These are phyloP conservation scores for Epichloe aotearoae DNA, from an alignment of 2,329 filamentous ascomycete genomes.

Conservation along the genomic window DNA sequence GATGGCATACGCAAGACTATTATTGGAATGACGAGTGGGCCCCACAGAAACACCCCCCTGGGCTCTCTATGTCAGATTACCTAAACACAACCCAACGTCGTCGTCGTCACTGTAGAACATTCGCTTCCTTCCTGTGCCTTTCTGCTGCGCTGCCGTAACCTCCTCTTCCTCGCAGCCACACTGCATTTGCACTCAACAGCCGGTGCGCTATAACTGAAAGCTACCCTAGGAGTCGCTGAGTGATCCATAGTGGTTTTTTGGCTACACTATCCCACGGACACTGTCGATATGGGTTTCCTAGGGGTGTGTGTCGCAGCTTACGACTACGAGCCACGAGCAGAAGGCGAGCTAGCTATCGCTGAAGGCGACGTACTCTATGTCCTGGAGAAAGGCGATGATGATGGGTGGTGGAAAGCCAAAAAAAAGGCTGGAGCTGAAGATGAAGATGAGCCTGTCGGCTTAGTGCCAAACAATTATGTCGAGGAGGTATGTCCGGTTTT, in stretches of 20 bases:
- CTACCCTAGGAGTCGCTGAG: background rate
- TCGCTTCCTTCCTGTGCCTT: background rate
- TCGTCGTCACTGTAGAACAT: constrained; percentile 4
- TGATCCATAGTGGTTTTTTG: background rate
- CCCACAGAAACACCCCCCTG: background rate
- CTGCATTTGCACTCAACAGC: background rate
- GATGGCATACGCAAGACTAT: too few relatives aligned
- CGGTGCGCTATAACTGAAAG: background rate
- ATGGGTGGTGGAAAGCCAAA: constrained; percentile 93
- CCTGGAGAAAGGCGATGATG: constrained; percentile 63
- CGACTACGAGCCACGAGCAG: constrained; percentile 79
- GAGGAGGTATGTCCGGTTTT: constrained; percentile 55
- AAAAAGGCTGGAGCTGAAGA: constrained; percentile 75
- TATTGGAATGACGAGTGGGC: background rate
- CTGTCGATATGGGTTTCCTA: constrained; percentile 65
- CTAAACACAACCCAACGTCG: constrained; percentile 5
- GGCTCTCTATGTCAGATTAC: background rate
- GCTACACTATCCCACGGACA: background rate
- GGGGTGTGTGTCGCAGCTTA: constrained; percentile 85
- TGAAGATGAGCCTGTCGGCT: constrained; percentile 78
- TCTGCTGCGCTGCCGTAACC: background rate
- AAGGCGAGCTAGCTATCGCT: constrained; percentile 69
- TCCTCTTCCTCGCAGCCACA: background rate
- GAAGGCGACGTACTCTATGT: constrained; percentile 87
- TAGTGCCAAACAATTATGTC: constrained; percentile 91